Evolutionary conservation across 202 grass and related monocot species (phyloP).

Genomic region (Schoenoplectus triqueter): DNA sequence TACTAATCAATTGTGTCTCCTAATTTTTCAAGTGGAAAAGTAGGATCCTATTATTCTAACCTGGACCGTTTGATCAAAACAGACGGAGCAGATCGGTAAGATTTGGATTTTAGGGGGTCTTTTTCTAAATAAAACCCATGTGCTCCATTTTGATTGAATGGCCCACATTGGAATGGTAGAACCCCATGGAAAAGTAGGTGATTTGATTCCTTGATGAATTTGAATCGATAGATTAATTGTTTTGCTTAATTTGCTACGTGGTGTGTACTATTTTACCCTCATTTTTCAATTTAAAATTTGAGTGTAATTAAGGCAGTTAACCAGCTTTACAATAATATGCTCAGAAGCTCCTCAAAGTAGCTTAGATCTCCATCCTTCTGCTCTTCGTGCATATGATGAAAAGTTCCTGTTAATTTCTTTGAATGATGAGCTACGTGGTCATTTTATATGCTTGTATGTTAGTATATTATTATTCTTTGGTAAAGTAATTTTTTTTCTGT

Average conservation of each 20-base stretch:
- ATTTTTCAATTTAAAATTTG: constrained; percentile 10
- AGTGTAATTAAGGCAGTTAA: constrained; percentile 20
- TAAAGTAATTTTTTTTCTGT: not conserved
- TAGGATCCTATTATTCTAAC: no score
- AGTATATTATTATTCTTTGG: not conserved
- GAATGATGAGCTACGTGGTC: not conserved
- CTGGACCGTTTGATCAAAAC: no score
- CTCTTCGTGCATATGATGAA: constrained; percentile 9
- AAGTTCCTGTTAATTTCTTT: not conserved
- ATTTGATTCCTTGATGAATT: not conserved
- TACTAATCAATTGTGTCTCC: not conserved
- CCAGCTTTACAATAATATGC: constrained; percentile 15
- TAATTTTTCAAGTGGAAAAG: no score
- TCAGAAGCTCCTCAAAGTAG: constrained; percentile 51
- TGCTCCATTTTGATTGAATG: no score
- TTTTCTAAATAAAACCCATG: no score
- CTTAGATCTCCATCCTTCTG: constrained; percentile 36
- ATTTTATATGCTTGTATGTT: no score
- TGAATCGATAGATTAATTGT: not conserved
- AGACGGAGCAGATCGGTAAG: no score
- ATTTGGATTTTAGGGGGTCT: no score
- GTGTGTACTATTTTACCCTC: not conserved
- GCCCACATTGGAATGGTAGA: no score
- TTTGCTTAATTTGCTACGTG: constrained; percentile 5
- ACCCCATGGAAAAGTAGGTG: no score